Base-by-base conservation (phyloP, 2,329 filamentous ascomycete species). In the Xylariaceae sp. region DNA sequence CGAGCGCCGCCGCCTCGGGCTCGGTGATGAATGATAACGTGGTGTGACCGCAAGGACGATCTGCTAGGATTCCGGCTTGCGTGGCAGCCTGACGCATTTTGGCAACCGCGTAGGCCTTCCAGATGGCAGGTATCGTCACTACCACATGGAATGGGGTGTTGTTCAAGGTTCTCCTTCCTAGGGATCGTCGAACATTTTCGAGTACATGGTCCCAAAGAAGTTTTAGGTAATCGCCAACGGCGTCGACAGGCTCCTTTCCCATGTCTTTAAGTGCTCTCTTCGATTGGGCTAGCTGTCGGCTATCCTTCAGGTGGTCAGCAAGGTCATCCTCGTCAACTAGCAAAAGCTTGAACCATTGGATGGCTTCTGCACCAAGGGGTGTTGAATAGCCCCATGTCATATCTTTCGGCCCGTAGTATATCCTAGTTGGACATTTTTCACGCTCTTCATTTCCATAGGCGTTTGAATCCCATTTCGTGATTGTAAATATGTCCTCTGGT, bases 311-410 rank as follows among this genome's bases (percentile, higher is more conserved):
- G 2, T 36, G 21, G 7, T 12, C 21, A 4, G 19, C 33, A 3
- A 48, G 3, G n/a, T 39, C 45, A 14, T 48, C 45, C 0, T 29
- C 23, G 7, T 9, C 21, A 1, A 37, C 8, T 1, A 39, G 33
- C 7, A 39, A 33, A 1, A 37, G 33, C 28, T 48, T 39, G n/a
- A 48, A 39, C 33, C 45, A 48, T 14, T 12, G 33, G 6, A 21
- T n/a, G 2, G 45, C 33, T 2, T 48, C 45, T 19, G 23, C 33
- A 14, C 39, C 45, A 19, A 12, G 6, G 28, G 45, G 45, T 5
- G 39, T n/a, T 48, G 37, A 31, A 6, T 48, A 39, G 6, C 45
- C 45, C 45, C 33, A 39, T n/a, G n/a, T n/a, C n/a, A n/a, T n/a
- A n/a, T n/a, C n/a, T n/a, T n/a, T n/a, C n/a, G n/a, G n/a, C n/a